Evolutionary conservation across 2,329 filamentous ascomycete genomes (phyloP).

Genomic region (Colletotrichum shisoi): DNA sequence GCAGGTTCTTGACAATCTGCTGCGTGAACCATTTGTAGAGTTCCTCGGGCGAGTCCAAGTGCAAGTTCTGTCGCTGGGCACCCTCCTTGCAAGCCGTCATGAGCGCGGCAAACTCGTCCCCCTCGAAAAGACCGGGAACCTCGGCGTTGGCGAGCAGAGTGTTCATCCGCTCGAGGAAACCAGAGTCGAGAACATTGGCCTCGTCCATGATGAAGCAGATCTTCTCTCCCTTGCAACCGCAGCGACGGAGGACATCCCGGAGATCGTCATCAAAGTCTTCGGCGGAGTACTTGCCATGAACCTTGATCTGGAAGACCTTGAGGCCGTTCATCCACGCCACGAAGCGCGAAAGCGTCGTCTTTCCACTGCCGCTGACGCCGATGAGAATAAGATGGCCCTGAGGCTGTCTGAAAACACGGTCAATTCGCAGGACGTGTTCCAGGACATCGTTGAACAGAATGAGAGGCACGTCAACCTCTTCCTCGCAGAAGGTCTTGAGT

Average conservation of each 20-base stretch:
- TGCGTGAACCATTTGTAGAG: slow-evolving; percentile 99
- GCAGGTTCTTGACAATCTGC: slow-evolving; percentile 98
- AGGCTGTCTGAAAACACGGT: slow-evolving; percentile 97
- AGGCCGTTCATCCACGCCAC: slow-evolving; percentile 99
- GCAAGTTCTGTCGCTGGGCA: slow-evolving; percentile 90
- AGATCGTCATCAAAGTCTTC: slow-evolving; percentile 99
- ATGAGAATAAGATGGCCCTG: slow-evolving; percentile 98
- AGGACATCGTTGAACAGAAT: slow-evolving; percentile 99
- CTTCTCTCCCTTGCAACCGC: slow-evolving; percentile 97
- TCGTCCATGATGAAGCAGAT: slow-evolving; percentile 99
- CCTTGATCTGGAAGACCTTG: slow-evolving; percentile 99
- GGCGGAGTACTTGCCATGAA: slow-evolving; percentile 96
- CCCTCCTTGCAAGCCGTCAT: slow-evolving; percentile 99
- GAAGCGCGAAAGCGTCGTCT: slow-evolving; percentile 96
- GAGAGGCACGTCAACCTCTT: slow-evolving; percentile 97
- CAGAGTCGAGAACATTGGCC: slow-evolving; percentile 96
- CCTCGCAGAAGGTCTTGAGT: slow-evolving; percentile 97
- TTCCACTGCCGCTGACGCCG: slow-evolving; percentile 97
- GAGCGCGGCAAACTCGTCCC: slow-evolving; percentile 96
- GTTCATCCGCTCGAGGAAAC: slow-evolving; percentile 99
- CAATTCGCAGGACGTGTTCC: slow-evolving; percentile 96
- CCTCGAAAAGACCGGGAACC: slow-evolving; percentile 96
- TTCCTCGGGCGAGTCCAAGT: slow-evolving; percentile 97
- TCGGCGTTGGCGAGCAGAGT: slow-evolving; percentile 98
- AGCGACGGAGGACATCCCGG: slow-evolving; percentile 88